Evolutionary conservation across 2,329 filamentous ascomycete species (phyloP).

Genomic region (Ustulina deusta): DNA sequence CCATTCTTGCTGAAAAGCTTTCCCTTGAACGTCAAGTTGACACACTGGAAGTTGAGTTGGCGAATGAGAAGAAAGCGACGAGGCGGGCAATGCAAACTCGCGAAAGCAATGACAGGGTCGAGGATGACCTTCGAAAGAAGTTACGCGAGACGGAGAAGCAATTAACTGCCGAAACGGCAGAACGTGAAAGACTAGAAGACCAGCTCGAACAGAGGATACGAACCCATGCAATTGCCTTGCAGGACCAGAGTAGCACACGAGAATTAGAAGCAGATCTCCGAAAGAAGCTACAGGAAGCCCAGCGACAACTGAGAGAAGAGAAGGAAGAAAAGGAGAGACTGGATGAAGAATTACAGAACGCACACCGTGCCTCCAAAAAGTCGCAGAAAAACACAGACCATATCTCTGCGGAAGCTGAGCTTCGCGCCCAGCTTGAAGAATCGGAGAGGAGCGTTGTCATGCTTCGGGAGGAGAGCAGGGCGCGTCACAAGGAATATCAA

Average conservation of each 20-base stretch:
- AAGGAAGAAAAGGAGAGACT: constrained; percentile 51
- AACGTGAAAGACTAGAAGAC: constrained; percentile 51
- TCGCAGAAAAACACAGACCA: constrained; percentile 44
- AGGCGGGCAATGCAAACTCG: constrained; percentile 65
- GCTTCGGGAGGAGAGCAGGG: constrained; percentile 62
- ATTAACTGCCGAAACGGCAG: constrained; percentile 49
- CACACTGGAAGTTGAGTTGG: constrained; percentile 82
- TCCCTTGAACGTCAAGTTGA: constrained; percentile 82
- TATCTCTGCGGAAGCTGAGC: constrained; percentile 44
- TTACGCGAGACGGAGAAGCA: constrained; percentile 52
- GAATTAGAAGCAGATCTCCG: constrained; percentile 50
- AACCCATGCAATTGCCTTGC: constrained; percentile 47
- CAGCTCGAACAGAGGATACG: constrained; percentile 51
- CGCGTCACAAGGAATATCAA: constrained; percentile 59
- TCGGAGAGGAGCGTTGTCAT: constrained; percentile 50
- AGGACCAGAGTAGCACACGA: constrained; percentile 50
- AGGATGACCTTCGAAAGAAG: constrained; percentile 60
- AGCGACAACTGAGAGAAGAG: constrained; percentile 49
- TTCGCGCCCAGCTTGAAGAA: constrained; percentile 50
- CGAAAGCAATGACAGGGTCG: constrained; percentile 56
- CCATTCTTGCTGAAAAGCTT: constrained; percentile 81
- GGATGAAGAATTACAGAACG: constrained; percentile 52
- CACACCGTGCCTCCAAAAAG: constrained; percentile 49
- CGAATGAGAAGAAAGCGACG: constrained; percentile 80
- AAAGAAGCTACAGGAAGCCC: constrained; percentile 50